Evolutionary conservation across 108 stramenopile species (phyloP).

Genomic region (Stephanodiscus triporus): DNA sequence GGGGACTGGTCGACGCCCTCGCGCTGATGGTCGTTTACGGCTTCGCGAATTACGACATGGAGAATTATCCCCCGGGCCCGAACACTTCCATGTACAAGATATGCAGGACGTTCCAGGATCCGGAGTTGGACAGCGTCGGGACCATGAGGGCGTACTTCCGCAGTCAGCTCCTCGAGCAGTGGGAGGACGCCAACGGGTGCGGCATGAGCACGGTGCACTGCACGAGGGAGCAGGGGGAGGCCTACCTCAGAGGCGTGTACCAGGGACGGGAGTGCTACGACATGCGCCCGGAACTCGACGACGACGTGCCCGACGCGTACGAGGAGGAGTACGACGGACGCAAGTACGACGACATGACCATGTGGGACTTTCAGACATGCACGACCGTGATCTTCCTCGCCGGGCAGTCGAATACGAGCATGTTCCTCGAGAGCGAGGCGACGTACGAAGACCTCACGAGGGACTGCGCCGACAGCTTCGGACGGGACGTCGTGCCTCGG

Average conservation of each 20-base stretch:
- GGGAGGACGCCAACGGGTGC: constrained; percentile 19
- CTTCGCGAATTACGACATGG: constrained; percentile 83
- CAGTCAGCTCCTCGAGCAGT: constrained; percentile 9
- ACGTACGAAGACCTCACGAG: constrained; percentile 41
- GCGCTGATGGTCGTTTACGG: constrained; percentile 55
- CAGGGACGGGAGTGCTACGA: constrained; percentile 59
- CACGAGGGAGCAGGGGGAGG: constrained; percentile 17
- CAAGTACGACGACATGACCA: constrained; percentile 52
- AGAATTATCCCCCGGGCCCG: constrained; percentile 68
- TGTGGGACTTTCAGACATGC: constrained; percentile 84
- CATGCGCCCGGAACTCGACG: constrained; percentile 58
- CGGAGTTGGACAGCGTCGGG: constrained; percentile 13
- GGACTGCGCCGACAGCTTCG: constrained; percentile 67
- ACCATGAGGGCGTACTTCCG: constrained; percentile 35
- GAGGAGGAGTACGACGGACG: constrained; percentile 72
- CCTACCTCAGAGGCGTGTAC: constrained; percentile 5
- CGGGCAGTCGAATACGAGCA: constrained; percentile 58
- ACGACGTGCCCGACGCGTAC: constrained; percentile 55
- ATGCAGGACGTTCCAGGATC: constrained; percentile 62
- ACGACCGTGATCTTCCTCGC: constrained; percentile 63
- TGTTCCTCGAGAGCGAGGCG: constrained; percentile 77
- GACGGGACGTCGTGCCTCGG: constrained; percentile 45
- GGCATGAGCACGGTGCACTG: background rate
- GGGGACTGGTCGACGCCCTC: constrained; percentile 46
- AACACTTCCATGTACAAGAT: constrained; percentile 49